Conservation (phyloP, 768 basidiomycete species). For the Mycena maculata region DNA sequence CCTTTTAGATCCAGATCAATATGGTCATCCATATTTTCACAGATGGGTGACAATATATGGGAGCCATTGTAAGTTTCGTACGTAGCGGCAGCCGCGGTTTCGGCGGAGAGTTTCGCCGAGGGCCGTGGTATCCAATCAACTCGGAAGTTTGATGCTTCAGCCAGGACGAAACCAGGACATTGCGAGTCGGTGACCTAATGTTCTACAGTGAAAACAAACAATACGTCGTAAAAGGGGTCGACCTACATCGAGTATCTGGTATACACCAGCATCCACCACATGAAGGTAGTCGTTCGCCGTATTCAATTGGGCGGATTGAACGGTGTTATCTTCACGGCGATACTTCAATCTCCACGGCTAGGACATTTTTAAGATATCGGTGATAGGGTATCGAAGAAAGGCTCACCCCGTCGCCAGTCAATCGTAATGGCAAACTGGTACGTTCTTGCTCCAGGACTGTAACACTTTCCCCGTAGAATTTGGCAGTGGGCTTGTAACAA, state of each 20-base stretch:
- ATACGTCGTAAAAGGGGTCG: conserved; percentile 4
- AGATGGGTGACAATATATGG: conserved; percentile 79
- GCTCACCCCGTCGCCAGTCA: conserved; percentile 92
- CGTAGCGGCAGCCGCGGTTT: conserved; percentile 57
- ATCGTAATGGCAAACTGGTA: conserved; percentile 79
- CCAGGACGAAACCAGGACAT: conserved; percentile 80
- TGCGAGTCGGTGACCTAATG: conserved; percentile 83
- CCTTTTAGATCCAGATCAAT: conserved; percentile 88
- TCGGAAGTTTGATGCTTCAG: conserved; percentile 69
- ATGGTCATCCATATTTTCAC: conserved; percentile 83
- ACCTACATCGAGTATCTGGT: too few species aligned
- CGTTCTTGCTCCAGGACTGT: conserved; percentile 80
- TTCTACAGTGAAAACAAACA: conserved; percentile 32
- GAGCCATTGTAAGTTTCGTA: conserved; percentile 78
- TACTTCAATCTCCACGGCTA: conserved; percentile 94
- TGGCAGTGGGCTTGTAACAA: conserved; percentile 78
- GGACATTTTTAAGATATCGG: conserved; percentile 12
- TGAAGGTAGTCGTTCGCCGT: conserved; percentile 79
- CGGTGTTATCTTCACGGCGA: conserved; percentile 59
- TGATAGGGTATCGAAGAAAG: background rate
- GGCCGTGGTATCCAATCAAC: conserved; percentile 89
- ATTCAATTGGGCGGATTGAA: conserved; percentile 55
- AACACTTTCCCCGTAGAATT: conserved; percentile 80
- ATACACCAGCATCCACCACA: too few species aligned
- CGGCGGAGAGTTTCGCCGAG: conserved; percentile 71